These are phyloP conservation scores for Pleurotus platypus DNA, from an alignment of 768 basidiomycete genomes.

Conservation along the genomic window DNA sequence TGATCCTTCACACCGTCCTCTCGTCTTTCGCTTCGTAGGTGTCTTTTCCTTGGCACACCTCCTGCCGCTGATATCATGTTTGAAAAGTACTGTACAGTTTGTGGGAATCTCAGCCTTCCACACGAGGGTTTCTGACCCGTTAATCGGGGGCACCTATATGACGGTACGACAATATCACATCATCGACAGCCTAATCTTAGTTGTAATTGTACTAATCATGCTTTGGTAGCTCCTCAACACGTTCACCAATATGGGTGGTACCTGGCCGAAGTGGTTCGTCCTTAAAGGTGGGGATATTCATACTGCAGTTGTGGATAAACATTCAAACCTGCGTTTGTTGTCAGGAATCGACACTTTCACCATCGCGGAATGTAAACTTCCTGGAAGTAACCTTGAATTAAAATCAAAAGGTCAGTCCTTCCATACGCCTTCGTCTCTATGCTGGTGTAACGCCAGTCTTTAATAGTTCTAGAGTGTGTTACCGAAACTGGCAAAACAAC, in stretches of 20 bases:
- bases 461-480: constrained; percentile 79
- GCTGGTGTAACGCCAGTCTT: too few species aligned
- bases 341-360: constrained; percentile 86
- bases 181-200: too few species aligned
- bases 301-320: neutral
- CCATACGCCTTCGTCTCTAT: neutral
- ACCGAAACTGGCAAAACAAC: constrained; percentile 84
- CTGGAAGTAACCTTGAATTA: constrained; percentile 49
- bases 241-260: constrained; percentile 94
- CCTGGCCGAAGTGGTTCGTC: constrained; percentile 96
- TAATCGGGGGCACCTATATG: constrained; percentile 99
- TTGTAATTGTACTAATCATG: neutral
- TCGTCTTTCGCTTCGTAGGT: constrained; percentile 83
- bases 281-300: constrained; percentile 60
- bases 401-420: constrained; percentile 47
- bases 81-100: constrained; percentile 89
- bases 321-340: neutral
- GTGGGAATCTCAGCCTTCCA: constrained; percentile 99
- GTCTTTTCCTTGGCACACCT: neutral
- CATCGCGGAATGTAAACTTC: constrained; percentile 77
- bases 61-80: neutral
- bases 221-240: constrained; percentile 83
- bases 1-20: constrained; percentile 79
- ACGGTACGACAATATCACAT: constrained; percentile 58
- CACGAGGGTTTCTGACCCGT: constrained; percentile 90